A percentile compares a stretch with the other conserved stretches of the same genome.
Evolutionary conservation across 768 basidiomycete genomes (phyloP).

Genomic region (Auriscalpium vulgare): DNA sequence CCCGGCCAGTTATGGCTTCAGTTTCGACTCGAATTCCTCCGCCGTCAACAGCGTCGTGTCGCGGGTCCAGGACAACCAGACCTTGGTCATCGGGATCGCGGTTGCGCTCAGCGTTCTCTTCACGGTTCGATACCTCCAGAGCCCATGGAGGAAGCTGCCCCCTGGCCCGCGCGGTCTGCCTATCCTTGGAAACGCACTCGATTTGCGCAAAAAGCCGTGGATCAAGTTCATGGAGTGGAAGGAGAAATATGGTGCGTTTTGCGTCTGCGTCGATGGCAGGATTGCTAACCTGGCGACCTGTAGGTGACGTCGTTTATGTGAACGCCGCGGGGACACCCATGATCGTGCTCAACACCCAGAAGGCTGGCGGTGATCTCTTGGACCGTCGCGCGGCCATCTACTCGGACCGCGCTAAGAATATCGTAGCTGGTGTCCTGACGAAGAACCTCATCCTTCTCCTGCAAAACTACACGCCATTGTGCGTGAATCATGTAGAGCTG

Average conservation of each 20-base stretch:
- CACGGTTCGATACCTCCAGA: background rate
- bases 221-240: background rate
- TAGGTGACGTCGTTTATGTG: background rate
- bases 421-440: background rate
- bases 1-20: too few relatives aligned
- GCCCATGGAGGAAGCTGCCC: background rate
- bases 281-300: background rate
- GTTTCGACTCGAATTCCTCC: too few relatives aligned
- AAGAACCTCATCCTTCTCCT: background rate
- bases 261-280: background rate
- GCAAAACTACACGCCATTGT: background rate
- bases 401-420: background rate
- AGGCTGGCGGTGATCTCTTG: background rate
- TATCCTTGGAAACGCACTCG: background rate
- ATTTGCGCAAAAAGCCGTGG: background rate
- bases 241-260: background rate
- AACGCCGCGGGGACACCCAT: background rate
- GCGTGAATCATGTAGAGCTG: background rate
- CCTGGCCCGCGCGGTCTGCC: background rate
- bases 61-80: too few relatives aligned
- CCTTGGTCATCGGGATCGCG: too few relatives aligned
- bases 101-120: background rate
- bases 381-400: background rate
- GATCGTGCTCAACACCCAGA: background rate
- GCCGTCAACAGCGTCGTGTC: too few relatives aligned